A percentile compares a stretch with the other conserved stretches of the same genome.
Evolutionary conservation across 495 filamentous ascomycete genomes (phyloP).

Genomic region (Xylaria longipes): DNA sequence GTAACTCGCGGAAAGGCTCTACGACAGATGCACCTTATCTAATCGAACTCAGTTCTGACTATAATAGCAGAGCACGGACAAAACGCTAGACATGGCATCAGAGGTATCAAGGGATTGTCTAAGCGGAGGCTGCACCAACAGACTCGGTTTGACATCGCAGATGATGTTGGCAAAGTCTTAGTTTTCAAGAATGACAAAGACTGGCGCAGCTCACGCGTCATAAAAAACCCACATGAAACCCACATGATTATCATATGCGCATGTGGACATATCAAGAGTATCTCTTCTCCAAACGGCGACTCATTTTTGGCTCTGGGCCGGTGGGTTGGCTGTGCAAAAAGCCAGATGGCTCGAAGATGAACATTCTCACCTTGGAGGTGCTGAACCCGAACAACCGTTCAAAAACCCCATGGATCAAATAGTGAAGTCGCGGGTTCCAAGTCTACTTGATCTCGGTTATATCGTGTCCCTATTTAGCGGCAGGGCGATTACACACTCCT

Average conservation of each 20-base stretch:
- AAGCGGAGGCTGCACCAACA: conserved; percentile 3
- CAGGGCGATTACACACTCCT: neutral
- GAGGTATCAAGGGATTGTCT: conserved; percentile 1
- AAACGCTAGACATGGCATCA: neutral
- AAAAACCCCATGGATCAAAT: neutral
- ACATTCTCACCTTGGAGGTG: neutral
- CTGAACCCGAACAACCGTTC: neutral
- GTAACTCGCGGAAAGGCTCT: neutral
- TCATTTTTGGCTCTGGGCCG: neutral
- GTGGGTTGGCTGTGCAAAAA: neutral
- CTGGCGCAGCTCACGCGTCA: neutral
- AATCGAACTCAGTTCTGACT: neutral
- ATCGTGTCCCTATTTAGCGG: neutral
- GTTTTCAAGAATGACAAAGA: neutral
- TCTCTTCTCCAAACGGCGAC: conserved; percentile 6
- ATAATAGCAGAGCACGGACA: conserved; percentile 1
- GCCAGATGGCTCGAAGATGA: conserved; percentile 4
- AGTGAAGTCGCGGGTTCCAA: neutral
- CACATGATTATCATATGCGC: conserved; percentile 4
- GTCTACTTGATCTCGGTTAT: neutral
- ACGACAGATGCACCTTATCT: neutral
- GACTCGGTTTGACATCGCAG: neutral
- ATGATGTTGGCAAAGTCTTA: neutral
- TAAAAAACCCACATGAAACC: neutral
- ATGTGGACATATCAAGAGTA: conserved; percentile 15